Base-by-base conservation (phyloP, 176 grass and related monocot genomes). In the Musa schizocarpa region DNA sequence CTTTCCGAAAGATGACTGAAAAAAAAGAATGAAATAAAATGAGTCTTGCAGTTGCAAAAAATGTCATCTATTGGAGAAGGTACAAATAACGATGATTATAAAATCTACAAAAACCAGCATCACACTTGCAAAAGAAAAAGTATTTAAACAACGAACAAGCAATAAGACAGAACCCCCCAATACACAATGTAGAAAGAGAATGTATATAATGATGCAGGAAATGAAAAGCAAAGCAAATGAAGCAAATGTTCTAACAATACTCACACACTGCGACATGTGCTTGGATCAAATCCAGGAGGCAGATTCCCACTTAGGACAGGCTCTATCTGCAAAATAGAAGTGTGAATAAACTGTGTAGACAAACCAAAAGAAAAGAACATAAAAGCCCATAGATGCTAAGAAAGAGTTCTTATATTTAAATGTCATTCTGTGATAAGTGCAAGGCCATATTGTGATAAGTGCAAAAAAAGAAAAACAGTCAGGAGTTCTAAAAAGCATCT, bases 261-360 rank as follows among this genome's bases (percentile, higher is more conserved):
- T 92, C 88, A 96, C 93, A 96, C 93, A 53, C 93, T 96, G 85
- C 90, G 83, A 90, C 93, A 92, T 90, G 89, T 83, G 83, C 85
- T 92, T 80, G 89, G 87, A 92, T 96, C 93, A 88, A 96, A 96
- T 22, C 93, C 90, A 79, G 93, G 93, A 83, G 93, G 93, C 82
- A 96, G 77, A 81, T 96, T 96, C 79, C 93, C 93, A 81, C 93
- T 96, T 86, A 90, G 81, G 59, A 96, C 79, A 9, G 93, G 90
- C 77, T 96, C 93, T 81, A 96, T 90, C 93, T 96, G 93, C 76
- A 80, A 74, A 72, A 85, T 64, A 81, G 20, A 83, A 24, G 66
- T 85, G 83, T 90, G 79, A 90, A 83, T 51, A 6, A 14, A 29
- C 48, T 51, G 54, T 43, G 26, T 81, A 83, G 85, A 80, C 81